phyloP scores from a whole-genome alignment of 441 rosid genomes.

The Rhodomyrtus psidioides region DNA sequence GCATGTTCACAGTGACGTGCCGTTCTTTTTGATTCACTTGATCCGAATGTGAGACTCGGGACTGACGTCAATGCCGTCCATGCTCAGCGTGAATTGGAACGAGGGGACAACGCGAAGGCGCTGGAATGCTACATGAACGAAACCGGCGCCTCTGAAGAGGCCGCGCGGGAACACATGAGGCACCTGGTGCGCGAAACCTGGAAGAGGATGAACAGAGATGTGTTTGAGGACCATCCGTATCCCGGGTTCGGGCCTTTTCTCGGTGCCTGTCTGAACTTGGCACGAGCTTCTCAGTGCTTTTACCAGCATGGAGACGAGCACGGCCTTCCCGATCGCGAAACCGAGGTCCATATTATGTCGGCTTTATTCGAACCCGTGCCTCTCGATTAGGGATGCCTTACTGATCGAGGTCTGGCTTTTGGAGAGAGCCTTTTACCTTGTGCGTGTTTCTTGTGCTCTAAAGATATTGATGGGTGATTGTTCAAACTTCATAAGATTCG shows the following conservation, averaged over 20 bases:
- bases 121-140: not conserved
- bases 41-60: not conserved
- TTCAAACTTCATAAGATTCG: not conserved
- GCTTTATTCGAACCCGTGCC: not conserved
- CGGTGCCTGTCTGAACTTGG: not conserved
- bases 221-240: not conserved
- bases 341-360: not conserved
- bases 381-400: not conserved
- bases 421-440: no score
- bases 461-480: not conserved
- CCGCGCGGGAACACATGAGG: not conserved
- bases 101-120: not conserved
- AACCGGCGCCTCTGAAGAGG: not conserved
- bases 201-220: not conserved
- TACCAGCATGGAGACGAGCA: not conserved
- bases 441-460: no score
- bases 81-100: not conserved
- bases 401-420: not conserved
- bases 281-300: not conserved
- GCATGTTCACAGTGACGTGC: not conserved
- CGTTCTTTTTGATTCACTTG: not conserved
- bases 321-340: not conserved
- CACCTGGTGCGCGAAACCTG: not conserved
- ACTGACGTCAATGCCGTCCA: not conserved
- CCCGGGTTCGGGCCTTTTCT: not conserved